phyloP scores from a whole-genome alignment of 345 rosid species.

The Firmiana major region DNA sequence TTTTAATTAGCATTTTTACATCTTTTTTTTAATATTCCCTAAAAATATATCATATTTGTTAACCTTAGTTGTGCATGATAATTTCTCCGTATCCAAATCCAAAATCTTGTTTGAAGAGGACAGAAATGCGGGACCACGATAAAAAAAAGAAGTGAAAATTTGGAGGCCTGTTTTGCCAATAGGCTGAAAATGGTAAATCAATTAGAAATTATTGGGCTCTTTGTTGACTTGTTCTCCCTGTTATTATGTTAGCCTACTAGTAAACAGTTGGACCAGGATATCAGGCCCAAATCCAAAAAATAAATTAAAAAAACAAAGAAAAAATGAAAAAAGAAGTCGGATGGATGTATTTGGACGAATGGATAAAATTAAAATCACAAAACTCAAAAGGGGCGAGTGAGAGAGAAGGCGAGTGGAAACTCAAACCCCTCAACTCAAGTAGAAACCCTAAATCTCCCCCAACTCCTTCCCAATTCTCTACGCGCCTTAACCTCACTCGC shows the following conservation, averaged over 20 bases:
- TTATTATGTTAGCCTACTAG: not conserved
- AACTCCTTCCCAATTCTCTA: conserved; percentile 4
- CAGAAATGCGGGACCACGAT: no score
- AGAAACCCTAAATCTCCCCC: conserved; percentile 9
- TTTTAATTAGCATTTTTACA: no score
- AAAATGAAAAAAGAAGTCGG: not conserved
- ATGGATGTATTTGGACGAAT: not conserved
- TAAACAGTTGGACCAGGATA: not conserved
- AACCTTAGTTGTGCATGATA: no score
- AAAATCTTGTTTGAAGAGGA: no score
- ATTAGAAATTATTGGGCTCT: no score
- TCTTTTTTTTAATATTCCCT: no score
- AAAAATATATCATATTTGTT: no score
- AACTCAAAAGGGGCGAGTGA: conserved; percentile 10
- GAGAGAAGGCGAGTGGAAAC: conserved; percentile 8
- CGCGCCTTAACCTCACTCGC: conserved; percentile 17
- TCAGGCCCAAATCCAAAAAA: not conserved
- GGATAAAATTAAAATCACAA: not conserved
- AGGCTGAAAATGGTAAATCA: no score
- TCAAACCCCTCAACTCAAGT: not conserved
- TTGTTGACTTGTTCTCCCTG: not conserved
- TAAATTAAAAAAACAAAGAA: not conserved
- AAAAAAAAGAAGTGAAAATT: no score
- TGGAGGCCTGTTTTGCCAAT: no score
- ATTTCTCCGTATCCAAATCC: no score